These are phyloP conservation scores for Flaveria ramosissima DNA, from an alignment of 129 eudicot genomes.

Conservation along the genomic window DNA sequence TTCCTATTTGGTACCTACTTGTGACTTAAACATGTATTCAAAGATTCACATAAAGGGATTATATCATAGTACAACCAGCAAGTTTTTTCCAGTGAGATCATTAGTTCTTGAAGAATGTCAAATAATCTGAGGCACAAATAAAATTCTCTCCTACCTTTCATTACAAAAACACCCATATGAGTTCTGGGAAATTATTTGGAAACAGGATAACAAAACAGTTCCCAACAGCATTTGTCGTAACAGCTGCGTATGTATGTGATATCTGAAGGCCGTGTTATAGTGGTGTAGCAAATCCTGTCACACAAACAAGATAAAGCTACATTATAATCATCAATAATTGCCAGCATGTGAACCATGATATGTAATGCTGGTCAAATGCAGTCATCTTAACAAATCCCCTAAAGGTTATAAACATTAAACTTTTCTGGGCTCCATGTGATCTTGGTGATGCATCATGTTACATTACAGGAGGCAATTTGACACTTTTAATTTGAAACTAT, in stretches of 20 bases:
- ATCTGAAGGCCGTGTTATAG: slow-evolving; percentile 35
- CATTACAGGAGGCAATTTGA: background rate
- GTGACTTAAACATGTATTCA: background rate
- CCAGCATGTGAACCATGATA: background rate
- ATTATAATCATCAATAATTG: slow-evolving; percentile 2
- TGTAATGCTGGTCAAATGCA: background rate
- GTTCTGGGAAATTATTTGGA: slow-evolving; percentile 36
- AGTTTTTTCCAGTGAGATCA: background rate
- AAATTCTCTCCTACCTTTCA: slow-evolving; percentile 9
- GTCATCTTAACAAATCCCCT: background rate
- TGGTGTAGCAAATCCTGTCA: slow-evolving; percentile 38
- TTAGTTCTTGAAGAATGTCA: slow-evolving; percentile 6
- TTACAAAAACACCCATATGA: slow-evolving; percentile 21
- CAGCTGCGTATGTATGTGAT: slow-evolving; percentile 24
- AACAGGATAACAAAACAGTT: slow-evolving; percentile 22
- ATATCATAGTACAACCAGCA: background rate
- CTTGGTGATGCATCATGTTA: background rate
- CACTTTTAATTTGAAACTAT: background rate
- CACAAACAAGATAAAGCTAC: background rate
- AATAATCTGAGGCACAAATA: background rate
- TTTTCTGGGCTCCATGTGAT: background rate
- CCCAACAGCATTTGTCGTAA: slow-evolving; percentile 18
- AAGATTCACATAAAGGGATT: background rate
- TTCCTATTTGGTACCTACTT: background rate
- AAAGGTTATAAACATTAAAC: background rate